phyloP scores from a whole-genome alignment of 2,329 filamentous ascomycete genomes.

The Ciborinia camelliae region DNA sequence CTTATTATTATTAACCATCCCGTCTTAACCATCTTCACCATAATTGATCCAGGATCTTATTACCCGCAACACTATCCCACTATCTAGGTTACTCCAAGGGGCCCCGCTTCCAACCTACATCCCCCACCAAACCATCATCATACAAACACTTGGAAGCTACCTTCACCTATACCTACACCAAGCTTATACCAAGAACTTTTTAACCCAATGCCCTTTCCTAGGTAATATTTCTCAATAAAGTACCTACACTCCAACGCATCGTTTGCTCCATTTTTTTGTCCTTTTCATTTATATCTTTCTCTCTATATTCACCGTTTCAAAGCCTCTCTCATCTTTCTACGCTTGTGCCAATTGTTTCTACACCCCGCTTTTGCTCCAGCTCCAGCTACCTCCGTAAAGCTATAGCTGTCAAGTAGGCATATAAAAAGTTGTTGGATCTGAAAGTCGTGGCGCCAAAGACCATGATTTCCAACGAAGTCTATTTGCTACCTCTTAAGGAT shows the following conservation, averaged over 20 bases:
- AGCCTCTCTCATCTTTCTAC: background rate
- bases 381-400: too few relatives aligned
- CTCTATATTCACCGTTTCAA: background rate
- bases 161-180: too few relatives aligned
- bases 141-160: slow-evolving; percentile 11
- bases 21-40: too few relatives aligned
- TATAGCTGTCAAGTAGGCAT: too few relatives aligned
- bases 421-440: slow-evolving; percentile 4
- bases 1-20: too few relatives aligned
- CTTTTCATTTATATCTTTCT: background rate
- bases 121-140: slow-evolving; percentile 12
- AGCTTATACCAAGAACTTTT: background rate
- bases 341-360: background rate
- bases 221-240: background rate
- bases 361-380: background rate
- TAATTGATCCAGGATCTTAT: too few relatives aligned
- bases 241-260: background rate
- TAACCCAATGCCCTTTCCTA: background rate
- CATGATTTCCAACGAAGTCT: slow-evolving; percentile 69
- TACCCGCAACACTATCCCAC: too few relatives aligned
- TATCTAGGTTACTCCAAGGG: background rate
- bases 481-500: slow-evolving; percentile 87
- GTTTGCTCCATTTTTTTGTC: background rate
- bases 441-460: slow-evolving; percentile 54
- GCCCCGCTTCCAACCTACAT: slow-evolving; percentile 20